Conservation (phyloP, 768 basidiomycete genomes). For the Calocybe gangraenosa region DNA sequence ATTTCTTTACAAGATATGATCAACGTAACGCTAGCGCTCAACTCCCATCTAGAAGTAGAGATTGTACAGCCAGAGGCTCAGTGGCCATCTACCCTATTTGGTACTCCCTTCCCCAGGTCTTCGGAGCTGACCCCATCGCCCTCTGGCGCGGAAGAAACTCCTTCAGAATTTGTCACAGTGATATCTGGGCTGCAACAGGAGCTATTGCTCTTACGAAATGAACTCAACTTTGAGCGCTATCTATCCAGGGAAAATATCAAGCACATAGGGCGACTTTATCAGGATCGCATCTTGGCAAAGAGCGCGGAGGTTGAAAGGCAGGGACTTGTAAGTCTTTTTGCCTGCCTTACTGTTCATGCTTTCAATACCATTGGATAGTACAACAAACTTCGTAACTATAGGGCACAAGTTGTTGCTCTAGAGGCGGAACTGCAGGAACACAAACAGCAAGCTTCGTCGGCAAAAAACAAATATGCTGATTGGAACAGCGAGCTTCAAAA, state of each 20-base stretch:
- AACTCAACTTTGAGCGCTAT: constrained; percentile 86
- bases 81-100: constrained; percentile 50
- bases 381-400: constrained; percentile 78
- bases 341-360: neutral
- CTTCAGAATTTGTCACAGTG: constrained; percentile 54
- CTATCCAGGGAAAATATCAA: constrained; percentile 74
- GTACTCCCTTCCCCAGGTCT: constrained; percentile 25
- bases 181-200: constrained; percentile 74
- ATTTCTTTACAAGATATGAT: constrained; percentile 78
- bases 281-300: constrained; percentile 66
- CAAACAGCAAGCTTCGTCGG: constrained; percentile 64
- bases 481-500: constrained; percentile 83
- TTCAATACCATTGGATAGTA: constrained; percentile 40
- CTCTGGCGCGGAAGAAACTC: constrained; percentile 21
- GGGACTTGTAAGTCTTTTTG: constrained; percentile 54
- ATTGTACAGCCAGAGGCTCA: constrained; percentile 46
- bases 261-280: constrained; percentile 77
- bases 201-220: constrained; percentile 67
- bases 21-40: constrained; percentile 65
- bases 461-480: constrained; percentile 76
- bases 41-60: constrained; percentile 64
- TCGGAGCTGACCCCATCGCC: constrained; percentile 10
- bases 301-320: constrained; percentile 81
- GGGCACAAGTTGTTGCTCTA: constrained; percentile 59
- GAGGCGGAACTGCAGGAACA: constrained; percentile 70